These are phyloP conservation scores for Bipolaris cookei DNA, from an alignment of 2,329 filamentous ascomycete genomes.

Conservation along the genomic window DNA sequence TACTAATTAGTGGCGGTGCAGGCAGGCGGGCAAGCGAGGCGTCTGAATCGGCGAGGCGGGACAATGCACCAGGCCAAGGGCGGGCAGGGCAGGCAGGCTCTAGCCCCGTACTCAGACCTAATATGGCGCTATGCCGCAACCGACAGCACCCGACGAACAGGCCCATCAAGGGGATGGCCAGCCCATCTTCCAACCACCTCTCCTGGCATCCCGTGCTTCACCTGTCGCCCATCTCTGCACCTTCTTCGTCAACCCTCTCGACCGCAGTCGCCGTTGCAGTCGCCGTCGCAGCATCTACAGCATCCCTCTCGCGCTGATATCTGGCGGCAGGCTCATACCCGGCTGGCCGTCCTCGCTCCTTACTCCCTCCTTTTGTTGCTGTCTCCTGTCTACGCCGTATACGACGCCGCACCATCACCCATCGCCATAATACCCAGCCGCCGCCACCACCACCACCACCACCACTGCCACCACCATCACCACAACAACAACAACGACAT, in stretches of 20 bases:
- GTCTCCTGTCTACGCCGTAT: conserved; percentile 34
- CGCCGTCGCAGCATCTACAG: conserved; percentile 22
- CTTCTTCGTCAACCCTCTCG: conserved; percentile 26
- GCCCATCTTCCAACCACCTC: conserved; percentile 30
- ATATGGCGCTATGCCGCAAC: conserved; percentile 17
- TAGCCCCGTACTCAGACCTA: conserved; percentile 5
- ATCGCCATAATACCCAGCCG: conserved; percentile 13
- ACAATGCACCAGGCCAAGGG: conserved; percentile 1
- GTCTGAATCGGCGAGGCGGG: conserved; percentile 11
- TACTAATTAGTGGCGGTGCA: not conserved
- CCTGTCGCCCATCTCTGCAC: conserved; percentile 30
- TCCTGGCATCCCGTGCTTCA: conserved; percentile 19
- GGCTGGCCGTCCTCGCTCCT: conserved; percentile 46
- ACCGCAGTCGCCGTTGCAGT: conserved; percentile 19
- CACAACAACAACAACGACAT: not conserved
- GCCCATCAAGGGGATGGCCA: conserved; percentile 18
- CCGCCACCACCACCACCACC: conserved; percentile 20
- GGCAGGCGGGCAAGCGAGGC: not conserved
- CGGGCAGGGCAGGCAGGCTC: not conserved
- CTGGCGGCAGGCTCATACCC: conserved; percentile 33
- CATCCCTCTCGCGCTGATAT: conserved; percentile 34
- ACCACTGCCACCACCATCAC: conserved; percentile 14
- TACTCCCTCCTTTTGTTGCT: conserved; percentile 33
- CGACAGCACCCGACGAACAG: conserved; percentile 15
- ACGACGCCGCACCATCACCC: conserved; percentile 20